phyloP scores from a whole-genome alignment of 2,329 filamentous ascomycete genomes.

The Xylariaceae sp. region DNA sequence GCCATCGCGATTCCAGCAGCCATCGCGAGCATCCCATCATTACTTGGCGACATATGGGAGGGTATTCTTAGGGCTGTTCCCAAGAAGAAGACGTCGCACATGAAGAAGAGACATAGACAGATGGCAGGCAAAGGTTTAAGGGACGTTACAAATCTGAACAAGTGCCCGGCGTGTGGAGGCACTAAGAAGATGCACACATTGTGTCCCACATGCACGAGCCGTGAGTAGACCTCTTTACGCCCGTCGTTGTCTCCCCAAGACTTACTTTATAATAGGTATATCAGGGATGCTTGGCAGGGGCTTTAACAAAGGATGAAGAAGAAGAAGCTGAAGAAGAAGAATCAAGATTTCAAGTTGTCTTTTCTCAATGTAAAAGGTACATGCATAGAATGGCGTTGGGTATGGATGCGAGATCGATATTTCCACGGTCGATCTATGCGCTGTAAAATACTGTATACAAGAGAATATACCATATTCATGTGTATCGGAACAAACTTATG shows the following conservation, averaged over 20 bases:
- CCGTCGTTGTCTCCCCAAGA: not conserved
- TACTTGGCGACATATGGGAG: constrained; percentile 90
- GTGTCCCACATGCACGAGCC: constrained; percentile 84
- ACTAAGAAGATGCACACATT: constrained; percentile 87
- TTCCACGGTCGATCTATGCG: constrained; percentile 5
- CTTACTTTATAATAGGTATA: constrained; percentile 29
- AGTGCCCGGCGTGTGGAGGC: constrained; percentile 87
- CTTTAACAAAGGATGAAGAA: constrained; percentile 31
- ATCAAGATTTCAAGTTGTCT: not conserved
- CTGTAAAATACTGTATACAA: constrained; percentile 27
- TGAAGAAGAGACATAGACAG: constrained; percentile 90
- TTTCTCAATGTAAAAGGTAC: constrained; percentile 11
- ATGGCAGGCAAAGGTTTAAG: constrained; percentile 95
- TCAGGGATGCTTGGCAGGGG: constrained; percentile 33
- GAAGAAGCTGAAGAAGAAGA: not conserved
- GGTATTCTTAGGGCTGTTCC: constrained; percentile 90
- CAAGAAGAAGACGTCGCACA: constrained; percentile 98
- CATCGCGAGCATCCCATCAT: constrained; percentile 68
- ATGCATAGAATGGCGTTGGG: constrained; percentile 30
- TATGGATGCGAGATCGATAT: constrained; percentile 11
- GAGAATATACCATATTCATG: constrained; percentile 3
- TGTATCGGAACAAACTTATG: constrained; percentile 1
- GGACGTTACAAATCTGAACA: constrained; percentile 86
- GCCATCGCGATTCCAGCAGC: constrained; percentile 65
- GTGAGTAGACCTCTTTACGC: constrained; percentile 57